These are phyloP conservation scores for Suillus spraguei DNA, from an alignment of 768 basidiomycete genomes.

Conservation along the genomic window DNA sequence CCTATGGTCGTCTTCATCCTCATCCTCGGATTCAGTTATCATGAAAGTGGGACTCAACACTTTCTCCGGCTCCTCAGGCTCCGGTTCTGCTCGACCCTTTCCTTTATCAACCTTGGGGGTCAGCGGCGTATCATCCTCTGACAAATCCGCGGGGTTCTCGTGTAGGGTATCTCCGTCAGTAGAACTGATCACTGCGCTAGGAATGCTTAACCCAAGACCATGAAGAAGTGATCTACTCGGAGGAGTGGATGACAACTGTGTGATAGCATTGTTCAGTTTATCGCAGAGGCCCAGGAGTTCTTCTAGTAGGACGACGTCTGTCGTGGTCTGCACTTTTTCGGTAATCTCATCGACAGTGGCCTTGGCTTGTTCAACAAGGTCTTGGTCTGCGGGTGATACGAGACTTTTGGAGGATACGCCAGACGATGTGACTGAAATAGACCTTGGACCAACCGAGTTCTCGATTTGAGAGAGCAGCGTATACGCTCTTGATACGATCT, in stretches of 20 bases:
- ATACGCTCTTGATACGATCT: constrained; percentile 39
- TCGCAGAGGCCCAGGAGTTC: constrained; percentile 77
- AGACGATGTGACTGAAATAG: constrained; percentile 9
- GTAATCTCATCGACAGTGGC: constrained; percentile 55
- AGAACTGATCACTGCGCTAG: constrained; percentile 24
- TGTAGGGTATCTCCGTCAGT: constrained; percentile 34
- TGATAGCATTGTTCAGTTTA: constrained; percentile 58
- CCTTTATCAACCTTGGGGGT: constrained; percentile 80
- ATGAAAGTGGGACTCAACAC: constrained; percentile 70
- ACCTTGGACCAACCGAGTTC: constrained; percentile 20
- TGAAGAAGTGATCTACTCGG: constrained; percentile 44
- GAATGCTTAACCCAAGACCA: constrained; percentile 47
- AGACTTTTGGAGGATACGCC: not conserved
- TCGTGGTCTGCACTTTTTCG: constrained; percentile 51
- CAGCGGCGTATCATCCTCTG: constrained; percentile 36
- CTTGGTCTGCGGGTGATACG: constrained; percentile 27
- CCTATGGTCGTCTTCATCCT: constrained; percentile 44
- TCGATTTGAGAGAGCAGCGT: constrained; percentile 43
- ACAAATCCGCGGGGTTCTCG: constrained; percentile 8
- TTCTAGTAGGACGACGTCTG: constrained; percentile 62
- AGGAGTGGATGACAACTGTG: constrained; percentile 42
- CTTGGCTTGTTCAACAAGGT: constrained; percentile 51
- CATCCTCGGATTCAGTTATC: constrained; percentile 54
- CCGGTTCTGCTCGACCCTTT: constrained; percentile 70
- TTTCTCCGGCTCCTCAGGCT: constrained; percentile 68